A percentile compares a stretch with the other conserved stretches of the same genome.
Evolutionary conservation across 2,329 filamentous ascomycete genomes (phyloP).

Genomic region (Alternaria sp.): DNA sequence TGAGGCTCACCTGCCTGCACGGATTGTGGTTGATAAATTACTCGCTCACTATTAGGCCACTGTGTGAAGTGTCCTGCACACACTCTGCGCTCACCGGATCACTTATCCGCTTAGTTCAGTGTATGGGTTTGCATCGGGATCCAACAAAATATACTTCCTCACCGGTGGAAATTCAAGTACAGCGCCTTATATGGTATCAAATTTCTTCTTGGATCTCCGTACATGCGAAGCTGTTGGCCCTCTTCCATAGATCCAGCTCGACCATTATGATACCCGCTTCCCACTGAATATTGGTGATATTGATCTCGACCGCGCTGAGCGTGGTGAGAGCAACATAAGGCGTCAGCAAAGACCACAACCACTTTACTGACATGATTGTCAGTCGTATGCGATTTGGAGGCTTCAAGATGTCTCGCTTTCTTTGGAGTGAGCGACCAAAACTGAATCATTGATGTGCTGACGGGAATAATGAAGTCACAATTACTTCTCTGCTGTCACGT

Average conservation of each 20-base stretch:
- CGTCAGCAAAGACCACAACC: conserved; percentile 57
- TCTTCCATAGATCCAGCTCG: conserved; percentile 72
- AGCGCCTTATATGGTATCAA: conserved; percentile 78
- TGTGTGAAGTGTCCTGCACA: conserved; percentile 75
- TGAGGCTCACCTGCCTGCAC: conserved; percentile 68
- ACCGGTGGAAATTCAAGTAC: conserved; percentile 74
- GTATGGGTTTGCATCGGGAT: conserved; percentile 78
- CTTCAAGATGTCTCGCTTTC: conserved; percentile 74
- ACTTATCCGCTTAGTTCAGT: conserved; percentile 77
- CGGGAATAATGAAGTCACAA: conserved; percentile 35
- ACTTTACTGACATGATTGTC: conserved; percentile 74
- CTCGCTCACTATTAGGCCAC: conserved; percentile 72
- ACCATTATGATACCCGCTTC: conserved; percentile 77
- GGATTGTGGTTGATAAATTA: conserved; percentile 66
- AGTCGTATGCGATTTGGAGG: conserved; percentile 74
- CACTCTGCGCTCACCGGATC: conserved; percentile 77
- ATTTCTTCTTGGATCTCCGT: conserved; percentile 78
- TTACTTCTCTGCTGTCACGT: conserved; percentile 71
- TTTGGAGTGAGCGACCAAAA: conserved; percentile 74
- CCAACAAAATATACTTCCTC: conserved; percentile 71
- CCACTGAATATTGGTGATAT: conserved; percentile 75
- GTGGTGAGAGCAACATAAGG: conserved; percentile 47
- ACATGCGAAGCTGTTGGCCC: conserved; percentile 79
- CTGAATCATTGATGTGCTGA: conserved; percentile 60
- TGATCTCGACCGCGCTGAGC: conserved; percentile 59